These are phyloP conservation scores for Neurospora sp. DNA, from an alignment of 495 filamentous ascomycete genomes.

Conservation along the genomic window DNA sequence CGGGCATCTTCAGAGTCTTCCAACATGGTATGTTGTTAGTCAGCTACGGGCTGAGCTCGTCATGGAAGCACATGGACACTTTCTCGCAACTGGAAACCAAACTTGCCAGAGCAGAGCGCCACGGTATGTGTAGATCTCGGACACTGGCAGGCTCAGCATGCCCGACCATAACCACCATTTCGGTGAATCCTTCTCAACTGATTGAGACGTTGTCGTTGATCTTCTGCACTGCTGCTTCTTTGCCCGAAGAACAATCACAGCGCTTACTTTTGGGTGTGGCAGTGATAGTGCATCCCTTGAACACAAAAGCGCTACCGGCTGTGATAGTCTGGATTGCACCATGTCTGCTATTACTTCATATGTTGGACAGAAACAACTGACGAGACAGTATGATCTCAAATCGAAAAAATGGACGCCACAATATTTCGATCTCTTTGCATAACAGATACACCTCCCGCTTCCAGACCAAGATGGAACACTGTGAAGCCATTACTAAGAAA, in stretches of 20 bases:
- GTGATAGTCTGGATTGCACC: neutral
- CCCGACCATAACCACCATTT: neutral
- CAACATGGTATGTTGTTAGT: neutral
- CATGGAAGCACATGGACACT: neutral
- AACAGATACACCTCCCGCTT: neutral
- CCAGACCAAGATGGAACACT: neutral
- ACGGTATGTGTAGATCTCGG: neutral
- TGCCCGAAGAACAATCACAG: neutral
- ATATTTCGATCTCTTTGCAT: neutral
- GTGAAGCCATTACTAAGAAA: neutral
- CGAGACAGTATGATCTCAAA: neutral
- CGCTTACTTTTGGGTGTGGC: neutral
- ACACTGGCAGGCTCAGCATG: neutral
- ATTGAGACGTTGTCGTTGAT: neutral
- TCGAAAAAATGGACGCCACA: neutral
- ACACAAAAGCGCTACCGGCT: neutral
- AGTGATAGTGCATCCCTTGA: neutral
- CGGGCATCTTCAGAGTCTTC: neutral
- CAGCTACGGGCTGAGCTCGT: neutral
- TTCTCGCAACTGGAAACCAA: neutral
- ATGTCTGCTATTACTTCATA: neutral
- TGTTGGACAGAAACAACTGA: neutral
- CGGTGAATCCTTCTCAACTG: neutral
- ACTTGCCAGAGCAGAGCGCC: neutral
- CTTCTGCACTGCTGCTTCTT: neutral